These are phyloP conservation scores for Coemansia sp. DNA, from an alignment of 192 early-diverging fungal species.

Conservation along the genomic window DNA sequence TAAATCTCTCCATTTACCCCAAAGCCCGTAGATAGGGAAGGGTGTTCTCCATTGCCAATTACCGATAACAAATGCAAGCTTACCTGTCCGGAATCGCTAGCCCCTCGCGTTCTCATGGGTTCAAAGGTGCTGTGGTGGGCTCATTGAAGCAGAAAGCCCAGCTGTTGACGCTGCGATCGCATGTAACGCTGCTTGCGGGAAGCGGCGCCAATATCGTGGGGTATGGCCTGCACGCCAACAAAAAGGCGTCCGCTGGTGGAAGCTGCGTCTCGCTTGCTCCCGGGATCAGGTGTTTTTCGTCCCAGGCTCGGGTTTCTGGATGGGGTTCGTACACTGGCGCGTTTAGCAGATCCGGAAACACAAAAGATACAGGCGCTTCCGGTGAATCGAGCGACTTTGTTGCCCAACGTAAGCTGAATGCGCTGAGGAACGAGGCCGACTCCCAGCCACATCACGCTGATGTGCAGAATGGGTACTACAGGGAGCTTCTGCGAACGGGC, in stretches of 20 bases:
- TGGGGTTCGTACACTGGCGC: conserved; percentile 46
- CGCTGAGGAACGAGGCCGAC: conserved; percentile 35
- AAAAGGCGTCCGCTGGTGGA: neutral
- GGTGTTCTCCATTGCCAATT: neutral
- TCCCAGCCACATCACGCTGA: conserved; percentile 19
- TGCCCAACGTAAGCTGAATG: conserved; percentile 32
- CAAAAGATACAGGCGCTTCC: conserved; percentile 3
- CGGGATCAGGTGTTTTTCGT: conserved; percentile 28
- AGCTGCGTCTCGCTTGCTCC: neutral
- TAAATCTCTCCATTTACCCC: neutral
- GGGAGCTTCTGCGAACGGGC: conserved; percentile 40
- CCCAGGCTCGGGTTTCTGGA: conserved; percentile 19
- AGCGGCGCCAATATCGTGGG: neutral
- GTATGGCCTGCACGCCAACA: neutral
- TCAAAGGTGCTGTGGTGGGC: conserved; percentile 1
- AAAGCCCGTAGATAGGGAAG: neutral
- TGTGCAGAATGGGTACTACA: conserved; percentile 49
- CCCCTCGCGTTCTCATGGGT: conserved; percentile 10
- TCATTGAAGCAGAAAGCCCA: conserved; percentile 4
- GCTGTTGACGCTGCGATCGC: neutral
- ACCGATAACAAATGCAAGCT: conserved; percentile 26
- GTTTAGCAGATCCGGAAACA: conserved; percentile 4
- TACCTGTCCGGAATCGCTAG: conserved; percentile 9
- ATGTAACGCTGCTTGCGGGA: neutral
- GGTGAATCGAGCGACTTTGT: conserved; percentile 22